A percentile compares a stretch with the other conserved stretches of the same genome.
These are phyloP conservation scores for Lepidium campestre DNA, from an alignment of 441 rosid genomes.

Conservation along the genomic window DNA sequence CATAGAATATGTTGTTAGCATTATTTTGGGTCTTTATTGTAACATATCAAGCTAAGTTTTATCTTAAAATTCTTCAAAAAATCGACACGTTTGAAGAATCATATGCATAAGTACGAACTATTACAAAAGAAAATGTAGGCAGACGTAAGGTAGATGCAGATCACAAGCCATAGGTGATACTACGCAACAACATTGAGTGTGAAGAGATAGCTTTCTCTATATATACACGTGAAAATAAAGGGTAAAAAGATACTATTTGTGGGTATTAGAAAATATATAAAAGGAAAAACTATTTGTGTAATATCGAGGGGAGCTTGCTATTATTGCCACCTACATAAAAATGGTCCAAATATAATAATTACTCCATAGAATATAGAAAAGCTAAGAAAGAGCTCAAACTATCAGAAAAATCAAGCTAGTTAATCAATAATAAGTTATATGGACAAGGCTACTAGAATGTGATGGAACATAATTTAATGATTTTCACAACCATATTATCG, in stretches of 20 bases:
- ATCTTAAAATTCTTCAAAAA: background rate
- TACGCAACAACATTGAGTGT: background rate
- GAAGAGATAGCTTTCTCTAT: conserved; percentile 6
- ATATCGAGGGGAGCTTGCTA: background rate
- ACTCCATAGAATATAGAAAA: background rate
- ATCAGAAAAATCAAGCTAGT: background rate
- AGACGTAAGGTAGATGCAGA: background rate
- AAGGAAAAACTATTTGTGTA: background rate
- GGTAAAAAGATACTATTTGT: background rate
- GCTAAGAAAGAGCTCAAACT: background rate
- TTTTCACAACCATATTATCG: conserved; percentile 18
- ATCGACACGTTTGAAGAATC: background rate
- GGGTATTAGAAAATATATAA: background rate
- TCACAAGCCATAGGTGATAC: conserved; percentile 21
- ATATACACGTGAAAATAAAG: conserved; percentile 8
- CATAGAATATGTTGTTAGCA: background rate
- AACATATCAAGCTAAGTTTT: background rate
- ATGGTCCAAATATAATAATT: conserved; percentile 9
- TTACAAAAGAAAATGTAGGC: background rate
- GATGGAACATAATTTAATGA: conserved; percentile 15
- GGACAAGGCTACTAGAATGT: conserved; percentile 7
- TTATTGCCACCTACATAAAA: background rate
- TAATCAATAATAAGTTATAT: conserved; percentile 9
- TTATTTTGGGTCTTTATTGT: background rate
- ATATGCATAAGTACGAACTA: background rate